phyloP scores from a whole-genome alignment of 495 filamentous ascomycete genomes.

The Penicillium psychrofluorescens region DNA sequence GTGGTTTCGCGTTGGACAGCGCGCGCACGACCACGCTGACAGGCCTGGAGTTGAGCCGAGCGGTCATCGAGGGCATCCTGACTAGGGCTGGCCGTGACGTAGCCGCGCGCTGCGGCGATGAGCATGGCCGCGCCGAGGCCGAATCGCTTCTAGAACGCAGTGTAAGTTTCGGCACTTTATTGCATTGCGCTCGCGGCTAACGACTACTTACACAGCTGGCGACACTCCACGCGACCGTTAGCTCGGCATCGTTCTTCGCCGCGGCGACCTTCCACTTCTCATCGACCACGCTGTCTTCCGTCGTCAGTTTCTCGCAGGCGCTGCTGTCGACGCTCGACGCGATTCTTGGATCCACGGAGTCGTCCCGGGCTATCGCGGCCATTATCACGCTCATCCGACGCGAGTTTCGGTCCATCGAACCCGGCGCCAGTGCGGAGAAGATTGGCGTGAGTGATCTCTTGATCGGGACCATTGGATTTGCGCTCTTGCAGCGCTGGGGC shows the following conservation, averaged over 20 bases:
- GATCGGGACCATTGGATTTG: constrained; percentile 61
- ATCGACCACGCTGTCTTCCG: constrained; percentile 52
- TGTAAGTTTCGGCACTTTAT: constrained; percentile 20
- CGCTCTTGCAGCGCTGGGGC: constrained; percentile 63
- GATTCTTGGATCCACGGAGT: constrained; percentile 71
- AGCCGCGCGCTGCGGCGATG: constrained; percentile 43
- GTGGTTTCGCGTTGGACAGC: constrained; percentile 56
- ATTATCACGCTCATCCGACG: constrained; percentile 67
- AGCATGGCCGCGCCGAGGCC: constrained; percentile 51
- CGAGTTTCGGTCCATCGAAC: constrained; percentile 61
- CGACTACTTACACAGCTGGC: constrained; percentile 35
- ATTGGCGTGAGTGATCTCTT: constrained; percentile 61
- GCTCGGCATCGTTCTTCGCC: constrained; percentile 57
- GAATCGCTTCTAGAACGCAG: constrained; percentile 57
- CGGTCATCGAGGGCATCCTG: constrained; percentile 59
- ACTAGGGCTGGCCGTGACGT: constrained; percentile 64
- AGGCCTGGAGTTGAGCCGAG: constrained; percentile 59
- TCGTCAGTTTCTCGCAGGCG: constrained; percentile 56
- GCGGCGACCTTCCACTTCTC: constrained; percentile 67
- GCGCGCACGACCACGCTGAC: constrained; percentile 64
- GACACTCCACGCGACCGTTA: constrained; percentile 54
- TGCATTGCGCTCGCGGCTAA: neutral
- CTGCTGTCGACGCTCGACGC: constrained; percentile 63
- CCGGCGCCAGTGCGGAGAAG: constrained; percentile 48
- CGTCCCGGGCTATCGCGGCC: constrained; percentile 70